These are phyloP conservation scores for Boeremia lycopersici DNA, from an alignment of 2,329 filamentous ascomycete genomes.

Conservation along the genomic window DNA sequence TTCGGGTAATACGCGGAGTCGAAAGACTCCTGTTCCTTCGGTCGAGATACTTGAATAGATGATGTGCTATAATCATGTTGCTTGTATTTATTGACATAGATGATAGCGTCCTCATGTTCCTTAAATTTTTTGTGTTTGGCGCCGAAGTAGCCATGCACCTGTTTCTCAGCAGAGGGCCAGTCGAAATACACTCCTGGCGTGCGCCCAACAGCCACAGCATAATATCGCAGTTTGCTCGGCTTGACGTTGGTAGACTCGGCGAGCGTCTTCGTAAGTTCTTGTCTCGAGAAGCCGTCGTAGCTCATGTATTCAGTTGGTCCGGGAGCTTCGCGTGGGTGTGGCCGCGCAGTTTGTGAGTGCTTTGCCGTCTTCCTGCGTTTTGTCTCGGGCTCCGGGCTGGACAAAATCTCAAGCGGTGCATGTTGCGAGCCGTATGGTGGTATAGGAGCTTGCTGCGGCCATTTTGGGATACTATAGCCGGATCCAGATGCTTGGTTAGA, in stretches of 20 bases:
- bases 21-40: neutral
- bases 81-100: slow-evolving; percentile 65
- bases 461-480: neutral
- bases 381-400: slow-evolving; percentile 19
- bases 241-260: slow-evolving; percentile 58
- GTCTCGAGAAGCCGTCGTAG: slow-evolving; percentile 1
- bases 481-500: neutral
- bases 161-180: slow-evolving; percentile 71
- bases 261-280: slow-evolving; percentile 67
- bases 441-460: neutral
- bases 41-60: neutral
- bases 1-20: neutral
- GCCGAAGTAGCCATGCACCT: slow-evolving; percentile 74
- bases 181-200: slow-evolving; percentile 66
- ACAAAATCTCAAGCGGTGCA: slow-evolving; percentile 1
- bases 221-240: slow-evolving; percentile 57
- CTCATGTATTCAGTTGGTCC: neutral
- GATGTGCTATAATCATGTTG: neutral
- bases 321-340: neutral
- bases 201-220: slow-evolving; percentile 63
- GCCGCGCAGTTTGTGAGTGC: slow-evolving; percentile 62
- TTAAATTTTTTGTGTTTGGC: slow-evolving; percentile 59
- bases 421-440: neutral
- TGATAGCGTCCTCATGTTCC: slow-evolving; percentile 70
- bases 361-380: slow-evolving; percentile 1